These are phyloP conservation scores for Chrysosporium keratinophilum DNA, from an alignment of 2,329 filamentous ascomycete species.

Conservation along the genomic window DNA sequence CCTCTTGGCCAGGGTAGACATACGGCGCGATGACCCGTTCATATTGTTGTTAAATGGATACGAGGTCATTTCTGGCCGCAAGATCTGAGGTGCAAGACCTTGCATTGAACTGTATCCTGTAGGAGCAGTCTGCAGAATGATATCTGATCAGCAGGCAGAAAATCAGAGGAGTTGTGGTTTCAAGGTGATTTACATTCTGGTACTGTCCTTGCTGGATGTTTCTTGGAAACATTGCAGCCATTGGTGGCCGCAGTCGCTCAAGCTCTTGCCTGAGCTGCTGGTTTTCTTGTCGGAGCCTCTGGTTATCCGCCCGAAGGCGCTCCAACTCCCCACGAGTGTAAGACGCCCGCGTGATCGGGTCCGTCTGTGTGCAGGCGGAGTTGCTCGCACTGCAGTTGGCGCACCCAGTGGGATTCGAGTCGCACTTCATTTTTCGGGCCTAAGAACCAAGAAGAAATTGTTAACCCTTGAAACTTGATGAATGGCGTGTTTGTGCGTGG, in stretches of 20 bases:
- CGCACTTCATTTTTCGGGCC: slow-evolving; percentile 22
- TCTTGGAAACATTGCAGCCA: not conserved
- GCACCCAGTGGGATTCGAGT: slow-evolving; percentile 17
- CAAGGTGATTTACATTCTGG: not conserved
- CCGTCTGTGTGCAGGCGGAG: slow-evolving; percentile 20
- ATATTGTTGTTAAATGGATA: not conserved
- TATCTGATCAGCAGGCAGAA: not conserved
- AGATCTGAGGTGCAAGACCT: not conserved
- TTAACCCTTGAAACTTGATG: not conserved
- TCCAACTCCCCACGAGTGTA: slow-evolving; percentile 19
- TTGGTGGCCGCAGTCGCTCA: slow-evolving; percentile 1
- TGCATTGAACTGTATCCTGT: slow-evolving; percentile 4
- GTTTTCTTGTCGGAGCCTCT: slow-evolving; percentile 14
- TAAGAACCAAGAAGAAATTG: not conserved
- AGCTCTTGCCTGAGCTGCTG: slow-evolving; percentile 10
- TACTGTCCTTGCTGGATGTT: not conserved
- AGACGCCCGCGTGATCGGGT: slow-evolving; percentile 19
- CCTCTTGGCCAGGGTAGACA: not conserved
- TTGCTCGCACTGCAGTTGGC: slow-evolving; percentile 14
- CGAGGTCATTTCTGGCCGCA: not conserved
- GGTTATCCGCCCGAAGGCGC: slow-evolving; percentile 6
- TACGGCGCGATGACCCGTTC: not conserved
- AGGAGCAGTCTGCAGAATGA: not conserved
- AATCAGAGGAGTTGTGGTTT: not conserved
- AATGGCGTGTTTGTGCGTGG: not conserved